phyloP scores from a whole-genome alignment of 2,329 filamentous ascomycete genomes.

The Colletotrichum tanaceti region DNA sequence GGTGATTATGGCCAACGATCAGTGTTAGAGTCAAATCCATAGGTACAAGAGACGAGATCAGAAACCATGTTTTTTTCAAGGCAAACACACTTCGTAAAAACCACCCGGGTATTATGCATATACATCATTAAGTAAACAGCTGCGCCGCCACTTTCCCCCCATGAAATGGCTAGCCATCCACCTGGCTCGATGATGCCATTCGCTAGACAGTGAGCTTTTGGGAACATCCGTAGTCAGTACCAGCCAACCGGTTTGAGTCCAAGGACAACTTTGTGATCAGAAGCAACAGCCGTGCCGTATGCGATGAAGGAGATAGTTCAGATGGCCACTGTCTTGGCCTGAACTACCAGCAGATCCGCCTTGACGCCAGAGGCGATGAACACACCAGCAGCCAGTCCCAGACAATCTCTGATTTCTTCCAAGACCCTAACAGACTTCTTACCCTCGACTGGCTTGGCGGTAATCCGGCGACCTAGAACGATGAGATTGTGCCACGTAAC shows the following conservation, averaged over 20 bases:
- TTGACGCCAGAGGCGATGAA: constrained; percentile 43
- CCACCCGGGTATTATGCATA: not conserved
- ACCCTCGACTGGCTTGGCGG: constrained; percentile 29
- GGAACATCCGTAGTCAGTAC: too few relatives aligned
- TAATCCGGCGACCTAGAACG: constrained; percentile 45
- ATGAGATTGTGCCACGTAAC: constrained; percentile 44
- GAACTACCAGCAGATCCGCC: constrained; percentile 47
- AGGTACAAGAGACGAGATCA: not conserved
- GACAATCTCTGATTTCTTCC: constrained; percentile 46
- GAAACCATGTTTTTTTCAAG: not conserved
- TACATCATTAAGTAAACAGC: not conserved
- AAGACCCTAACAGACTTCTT: constrained; percentile 27
- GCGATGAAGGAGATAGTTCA: not conserved
- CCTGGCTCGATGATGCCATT: not conserved
- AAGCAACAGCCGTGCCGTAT: not conserved
- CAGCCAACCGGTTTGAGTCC: too few relatives aligned
- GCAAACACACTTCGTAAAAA: not conserved
- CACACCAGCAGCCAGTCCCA: constrained; percentile 41
- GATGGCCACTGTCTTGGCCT: constrained; percentile 29
- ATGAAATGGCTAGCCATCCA: not conserved
- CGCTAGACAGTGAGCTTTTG: too few relatives aligned
- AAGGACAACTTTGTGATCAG: too few relatives aligned
- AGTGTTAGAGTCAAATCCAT: not conserved
- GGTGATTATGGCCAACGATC: too few relatives aligned
- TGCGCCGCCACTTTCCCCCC: not conserved